Evolutionary conservation across 257 asterid species (phyloP).

Genomic region (Solanum etuberosum): DNA sequence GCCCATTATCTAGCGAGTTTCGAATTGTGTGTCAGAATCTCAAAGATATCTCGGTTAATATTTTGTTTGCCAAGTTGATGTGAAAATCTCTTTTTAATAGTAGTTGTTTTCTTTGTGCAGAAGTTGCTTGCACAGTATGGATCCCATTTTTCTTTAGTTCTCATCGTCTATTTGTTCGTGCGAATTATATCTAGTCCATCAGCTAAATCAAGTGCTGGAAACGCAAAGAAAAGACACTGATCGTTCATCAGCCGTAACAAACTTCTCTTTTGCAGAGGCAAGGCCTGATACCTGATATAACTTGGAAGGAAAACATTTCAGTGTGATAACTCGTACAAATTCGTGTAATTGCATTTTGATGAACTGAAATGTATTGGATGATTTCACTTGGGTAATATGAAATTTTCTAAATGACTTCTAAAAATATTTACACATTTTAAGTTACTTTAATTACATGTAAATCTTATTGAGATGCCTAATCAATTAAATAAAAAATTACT

Average conservation of each 20-base stretch:
- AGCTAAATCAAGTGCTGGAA: constrained; percentile 3
- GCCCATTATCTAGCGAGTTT: neutral
- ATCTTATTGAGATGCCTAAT: neutral
- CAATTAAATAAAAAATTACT: neutral
- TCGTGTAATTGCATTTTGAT: neutral
- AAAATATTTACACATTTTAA: neutral
- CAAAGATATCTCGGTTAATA: neutral
- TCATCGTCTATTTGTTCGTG: constrained; percentile 23
- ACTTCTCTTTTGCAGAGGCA: neutral
- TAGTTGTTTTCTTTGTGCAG: constrained; percentile 23
- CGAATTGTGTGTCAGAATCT: neutral
- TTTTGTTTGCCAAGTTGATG: neutral
- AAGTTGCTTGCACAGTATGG: constrained; percentile 33
- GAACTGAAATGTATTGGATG: neutral
- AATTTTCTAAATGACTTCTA: neutral
- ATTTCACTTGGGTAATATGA: neutral
- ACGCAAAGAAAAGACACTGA: constrained; percentile 6
- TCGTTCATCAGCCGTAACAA: neutral
- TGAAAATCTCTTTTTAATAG: neutral
- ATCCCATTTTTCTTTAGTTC: constrained; percentile 38
- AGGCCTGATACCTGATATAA: neutral
- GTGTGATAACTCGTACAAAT: neutral
- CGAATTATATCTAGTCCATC: constrained; percentile 19
- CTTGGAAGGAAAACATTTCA: neutral
- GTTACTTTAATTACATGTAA: neutral